Base-by-base conservation (phyloP, 805 yeast genomes). In the Ogataea allantospora region DNA sequence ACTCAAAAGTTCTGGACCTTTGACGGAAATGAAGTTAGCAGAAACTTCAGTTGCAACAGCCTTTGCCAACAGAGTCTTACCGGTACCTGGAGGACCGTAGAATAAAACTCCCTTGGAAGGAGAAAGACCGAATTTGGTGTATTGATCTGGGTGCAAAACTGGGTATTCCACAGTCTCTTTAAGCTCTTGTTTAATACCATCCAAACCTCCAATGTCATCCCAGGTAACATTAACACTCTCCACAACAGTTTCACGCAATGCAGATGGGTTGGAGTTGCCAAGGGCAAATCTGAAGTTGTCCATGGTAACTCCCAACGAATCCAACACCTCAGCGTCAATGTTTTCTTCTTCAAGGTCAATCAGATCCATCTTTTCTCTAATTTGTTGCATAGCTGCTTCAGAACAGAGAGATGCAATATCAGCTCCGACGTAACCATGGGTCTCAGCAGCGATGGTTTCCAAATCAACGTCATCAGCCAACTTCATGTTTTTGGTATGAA, bases 331-430 rank as follows among this genome's bases (percentile, higher is more conserved):
- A 25, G 99, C 96, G 63, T 89, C 98, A 54, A 95, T 93, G 54
- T 91, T 93, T 47, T 89, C 97, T 66, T 88, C 95, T 46, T 89
- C 97, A 53, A 89, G 73, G 59, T 91, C 98, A 54, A 95, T 93
- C 50, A 93, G 73, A 59, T 93, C 99, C 97, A 93, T 89, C 79
- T 93, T 93, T 70, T 93, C 99, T 70, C 99, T 87, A 60, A 93
- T 93, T 73, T 95, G 99, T 75, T 93, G 99, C 99, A 93, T 93
- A 43, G 99, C 99, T 49, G 99, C 99, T 71, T 95, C 99, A n/a
- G 97, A 88, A 75, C 99, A 93, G 59, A 93, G 74, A 6, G 98
- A 89, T 2, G 99, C 99, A 57, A 93, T 73, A 78, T 93, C 99
- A 34, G 97, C 96, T 73, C 99, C 99, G 43, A 93, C 99, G 60